phyloP scores from a whole-genome alignment of 2,329 filamentous ascomycete species.

The Fusarium penzigii region DNA sequence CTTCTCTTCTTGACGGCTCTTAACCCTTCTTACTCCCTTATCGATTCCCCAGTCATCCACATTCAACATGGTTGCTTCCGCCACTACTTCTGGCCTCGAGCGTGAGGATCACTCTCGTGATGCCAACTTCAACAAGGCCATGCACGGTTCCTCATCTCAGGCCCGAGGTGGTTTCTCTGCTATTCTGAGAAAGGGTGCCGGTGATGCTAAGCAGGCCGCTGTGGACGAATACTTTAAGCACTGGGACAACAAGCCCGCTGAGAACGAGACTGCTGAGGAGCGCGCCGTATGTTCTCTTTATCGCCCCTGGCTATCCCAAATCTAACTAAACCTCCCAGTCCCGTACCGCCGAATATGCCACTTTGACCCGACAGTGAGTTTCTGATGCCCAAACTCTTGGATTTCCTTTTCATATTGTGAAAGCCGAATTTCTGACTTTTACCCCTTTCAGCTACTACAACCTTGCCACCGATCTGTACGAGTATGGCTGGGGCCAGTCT shows the following conservation, averaged over 20 bases:
- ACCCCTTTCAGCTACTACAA: slow-evolving; percentile 77
- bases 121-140: slow-evolving; percentile 85
- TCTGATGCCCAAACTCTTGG: neutral
- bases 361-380: slow-evolving; percentile 84
- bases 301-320: slow-evolving; percentile 19
- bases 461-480: slow-evolving; percentile 92
- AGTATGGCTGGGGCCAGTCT: slow-evolving; percentile 93
- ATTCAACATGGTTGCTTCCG: slow-evolving; percentile 47
- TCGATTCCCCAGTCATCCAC: slow-evolving; percentile 18
- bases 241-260: slow-evolving; percentile 82
- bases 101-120: slow-evolving; percentile 81
- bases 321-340: slow-evolving; percentile 50
- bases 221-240: slow-evolving; percentile 95
- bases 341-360: slow-evolving; percentile 86
- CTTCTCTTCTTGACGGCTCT: neutral
- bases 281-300: slow-evolving; percentile 63
- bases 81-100: slow-evolving; percentile 60
- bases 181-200: slow-evolving; percentile 77
- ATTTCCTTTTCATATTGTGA: neutral
- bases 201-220: slow-evolving; percentile 72
- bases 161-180: slow-evolving; percentile 74
- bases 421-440: slow-evolving; percentile 18
- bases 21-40: slow-evolving; percentile 8
- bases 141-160: slow-evolving; percentile 74
- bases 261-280: slow-evolving; percentile 78